These are phyloP conservation scores for Setomelanomma holmii DNA, from an alignment of 2,329 filamentous ascomycete species.

Conservation along the genomic window DNA sequence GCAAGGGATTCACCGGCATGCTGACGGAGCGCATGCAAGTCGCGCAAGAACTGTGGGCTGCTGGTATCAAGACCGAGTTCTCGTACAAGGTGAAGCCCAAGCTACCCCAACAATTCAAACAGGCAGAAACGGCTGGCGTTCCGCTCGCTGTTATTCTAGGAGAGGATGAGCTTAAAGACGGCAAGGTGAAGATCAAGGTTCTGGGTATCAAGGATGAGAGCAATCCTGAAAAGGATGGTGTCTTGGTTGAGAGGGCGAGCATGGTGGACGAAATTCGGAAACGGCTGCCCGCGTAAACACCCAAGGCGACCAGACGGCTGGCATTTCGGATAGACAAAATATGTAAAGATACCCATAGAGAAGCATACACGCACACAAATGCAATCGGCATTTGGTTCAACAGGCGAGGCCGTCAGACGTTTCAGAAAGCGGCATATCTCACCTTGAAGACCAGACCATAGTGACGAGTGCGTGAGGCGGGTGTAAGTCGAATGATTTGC, in stretches of 20 bases:
- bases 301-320: neutral
- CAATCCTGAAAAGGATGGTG: constrained; percentile 89
- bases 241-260: constrained; percentile 70
- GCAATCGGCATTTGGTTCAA: too few relatives aligned
- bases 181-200: constrained; percentile 89
- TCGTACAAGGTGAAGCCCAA: constrained; percentile 90
- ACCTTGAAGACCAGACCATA: too few relatives aligned
- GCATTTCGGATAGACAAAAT: constrained; percentile 7
- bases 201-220: constrained; percentile 75
- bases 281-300: constrained; percentile 47
- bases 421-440: too few relatives aligned
- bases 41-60: constrained; percentile 79
- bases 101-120: constrained; percentile 87
- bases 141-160: constrained; percentile 90
- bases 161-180: constrained; percentile 83
- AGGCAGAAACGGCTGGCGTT: constrained; percentile 78
- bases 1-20: constrained; percentile 81
- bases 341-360: constrained; percentile 25
- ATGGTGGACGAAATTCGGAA: constrained; percentile 69
- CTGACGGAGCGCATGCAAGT: constrained; percentile 85
- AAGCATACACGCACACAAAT: neutral
- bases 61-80: constrained; percentile 91
- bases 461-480: too few relatives aligned
- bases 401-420: too few relatives aligned
- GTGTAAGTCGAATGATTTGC: too few relatives aligned